phyloP scores from a whole-genome alignment of 345 rosid genomes.

The Syzygium aqueum region DNA sequence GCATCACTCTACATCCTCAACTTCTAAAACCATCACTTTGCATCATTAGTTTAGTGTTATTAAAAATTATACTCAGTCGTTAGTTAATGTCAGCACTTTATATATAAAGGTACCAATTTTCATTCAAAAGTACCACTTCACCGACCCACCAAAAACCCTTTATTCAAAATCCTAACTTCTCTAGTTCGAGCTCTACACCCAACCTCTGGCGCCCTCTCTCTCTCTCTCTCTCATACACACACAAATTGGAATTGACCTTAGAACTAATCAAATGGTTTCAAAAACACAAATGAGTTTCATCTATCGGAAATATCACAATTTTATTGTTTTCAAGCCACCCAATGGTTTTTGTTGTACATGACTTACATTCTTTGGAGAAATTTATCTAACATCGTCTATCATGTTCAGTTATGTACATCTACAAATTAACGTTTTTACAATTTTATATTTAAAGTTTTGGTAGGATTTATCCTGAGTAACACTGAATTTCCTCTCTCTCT shows the following conservation, averaged over 20 bases:
- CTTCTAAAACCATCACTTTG: background rate
- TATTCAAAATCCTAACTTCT: background rate
- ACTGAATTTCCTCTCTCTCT: background rate
- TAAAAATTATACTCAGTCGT: background rate
- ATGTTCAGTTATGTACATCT: background rate
- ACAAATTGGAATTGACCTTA: background rate
- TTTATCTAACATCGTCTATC: background rate
- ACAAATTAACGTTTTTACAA: background rate
- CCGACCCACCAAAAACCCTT: background rate
- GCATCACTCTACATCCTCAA: background rate
- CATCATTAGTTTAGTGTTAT: background rate
- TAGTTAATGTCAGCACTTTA: background rate
- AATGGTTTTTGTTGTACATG: background rate
- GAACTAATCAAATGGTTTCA: background rate
- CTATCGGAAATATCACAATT: background rate
- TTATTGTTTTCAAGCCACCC: background rate
- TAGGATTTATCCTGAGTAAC: background rate
- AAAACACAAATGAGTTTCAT: background rate
- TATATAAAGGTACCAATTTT: background rate
- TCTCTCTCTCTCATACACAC: background rate
- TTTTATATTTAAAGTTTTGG: background rate
- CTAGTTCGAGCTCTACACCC: background rate
- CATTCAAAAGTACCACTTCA: background rate
- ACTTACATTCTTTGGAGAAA: background rate
- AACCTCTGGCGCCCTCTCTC: background rate